Evolutionary conservation across 306 rosid genomes (phyloP).

Genomic region (Oemleria cerasiformis): DNA sequence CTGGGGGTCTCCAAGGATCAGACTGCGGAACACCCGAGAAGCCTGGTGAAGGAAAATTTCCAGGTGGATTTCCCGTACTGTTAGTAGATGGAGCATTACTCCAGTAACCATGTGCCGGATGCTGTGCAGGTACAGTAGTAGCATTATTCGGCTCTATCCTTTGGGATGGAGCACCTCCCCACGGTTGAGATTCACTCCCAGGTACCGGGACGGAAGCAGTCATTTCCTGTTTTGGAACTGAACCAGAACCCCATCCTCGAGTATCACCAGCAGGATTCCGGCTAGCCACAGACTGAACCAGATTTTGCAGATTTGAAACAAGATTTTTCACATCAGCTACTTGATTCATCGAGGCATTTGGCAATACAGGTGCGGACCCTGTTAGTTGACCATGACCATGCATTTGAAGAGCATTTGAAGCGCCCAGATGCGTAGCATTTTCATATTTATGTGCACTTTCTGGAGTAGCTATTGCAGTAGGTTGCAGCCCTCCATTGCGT

Average conservation of each 20-base stretch:
- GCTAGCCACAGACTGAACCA: constrained; percentile 44
- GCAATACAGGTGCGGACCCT: constrained; percentile 34
- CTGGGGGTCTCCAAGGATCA: constrained; percentile 70
- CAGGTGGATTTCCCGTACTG: constrained; percentile 51
- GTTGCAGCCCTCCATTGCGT: constrained; percentile 43
- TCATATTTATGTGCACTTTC: constrained; percentile 35
- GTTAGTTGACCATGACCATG: constrained; percentile 40
- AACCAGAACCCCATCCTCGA: constrained; percentile 60
- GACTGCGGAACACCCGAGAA: constrained; percentile 46
- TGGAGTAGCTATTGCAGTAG: constrained; percentile 26
- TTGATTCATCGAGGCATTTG: constrained; percentile 30
- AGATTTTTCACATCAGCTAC: constrained; percentile 48
- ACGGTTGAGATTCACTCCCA: constrained; percentile 44
- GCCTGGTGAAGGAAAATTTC: constrained; percentile 40
- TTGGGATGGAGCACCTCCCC: constrained; percentile 50
- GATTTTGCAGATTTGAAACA: constrained; percentile 60
- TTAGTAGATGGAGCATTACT: constrained; percentile 51
- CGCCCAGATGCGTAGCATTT: constrained; percentile 24
- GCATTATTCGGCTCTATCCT: constrained; percentile 53
- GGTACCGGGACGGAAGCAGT: constrained; percentile 24
- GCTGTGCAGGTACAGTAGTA: constrained; percentile 49
- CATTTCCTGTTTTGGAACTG: constrained; percentile 45
- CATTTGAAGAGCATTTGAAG: constrained; percentile 36
- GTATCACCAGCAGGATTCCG: constrained; percentile 43
- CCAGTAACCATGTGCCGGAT: constrained; percentile 61